phyloP scores from a whole-genome alignment of 306 rosid genomes.

The Fragaria ananassa region DNA sequence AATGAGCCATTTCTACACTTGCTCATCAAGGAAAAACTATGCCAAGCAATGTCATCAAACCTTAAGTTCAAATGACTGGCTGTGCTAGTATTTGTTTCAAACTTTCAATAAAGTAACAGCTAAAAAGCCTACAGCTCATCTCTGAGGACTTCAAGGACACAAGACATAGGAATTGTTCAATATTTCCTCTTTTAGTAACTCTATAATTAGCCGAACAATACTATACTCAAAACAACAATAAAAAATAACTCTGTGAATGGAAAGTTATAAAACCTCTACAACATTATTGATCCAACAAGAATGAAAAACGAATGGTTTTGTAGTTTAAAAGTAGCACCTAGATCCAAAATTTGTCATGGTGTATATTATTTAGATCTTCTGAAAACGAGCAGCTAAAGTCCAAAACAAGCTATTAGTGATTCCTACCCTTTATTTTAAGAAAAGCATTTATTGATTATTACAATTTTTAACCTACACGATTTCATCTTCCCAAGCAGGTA shows the following conservation, averaged over 20 bases:
- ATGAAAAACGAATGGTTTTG: not conserved
- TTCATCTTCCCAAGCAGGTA: not conserved
- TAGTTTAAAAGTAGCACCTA: not conserved
- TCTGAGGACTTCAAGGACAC: not conserved
- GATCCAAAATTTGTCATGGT: not conserved
- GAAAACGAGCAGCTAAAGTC: not conserved
- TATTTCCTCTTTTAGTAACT: not conserved
- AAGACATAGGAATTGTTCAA: not conserved
- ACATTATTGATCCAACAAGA: not conserved
- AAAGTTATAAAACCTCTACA: not conserved
- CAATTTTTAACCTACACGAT: not conserved
- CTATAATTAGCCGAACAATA: not conserved
- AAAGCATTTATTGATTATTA: not conserved
- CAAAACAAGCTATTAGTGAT: not conserved
- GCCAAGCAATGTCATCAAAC: not conserved
- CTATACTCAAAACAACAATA: not conserved
- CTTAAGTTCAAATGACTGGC: not conserved
- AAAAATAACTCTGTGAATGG: not conserved
- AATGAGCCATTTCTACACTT: not conserved
- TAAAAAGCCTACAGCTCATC: not conserved
- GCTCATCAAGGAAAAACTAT: not conserved
- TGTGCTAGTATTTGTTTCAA: not conserved
- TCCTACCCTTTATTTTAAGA: not conserved
- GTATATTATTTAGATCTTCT: not conserved
- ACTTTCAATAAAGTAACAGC: not conserved